phyloP scores from a whole-genome alignment of 2,329 filamentous ascomycete genomes.

The Cordyceps fumosorosea region DNA sequence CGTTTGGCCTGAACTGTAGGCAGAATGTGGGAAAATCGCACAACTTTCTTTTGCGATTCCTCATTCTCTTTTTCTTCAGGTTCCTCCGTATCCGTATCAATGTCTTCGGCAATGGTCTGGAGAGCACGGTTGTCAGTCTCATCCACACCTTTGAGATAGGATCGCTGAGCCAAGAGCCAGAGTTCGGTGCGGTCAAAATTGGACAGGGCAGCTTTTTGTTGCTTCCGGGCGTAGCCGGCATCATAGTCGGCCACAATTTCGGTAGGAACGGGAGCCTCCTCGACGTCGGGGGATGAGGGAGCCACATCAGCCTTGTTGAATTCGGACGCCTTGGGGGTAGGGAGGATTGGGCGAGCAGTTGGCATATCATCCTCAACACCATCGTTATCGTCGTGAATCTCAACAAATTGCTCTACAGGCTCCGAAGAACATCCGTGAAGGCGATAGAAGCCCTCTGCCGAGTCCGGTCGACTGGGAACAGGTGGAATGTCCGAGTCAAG shows the following conservation, averaged over 20 bases:
- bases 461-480: conserved; percentile 29
- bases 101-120: conserved; percentile 30
- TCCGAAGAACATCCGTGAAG: conserved; percentile 31
- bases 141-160: conserved; percentile 65
- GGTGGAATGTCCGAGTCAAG: conserved; percentile 32
- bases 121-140: conserved; percentile 33
- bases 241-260: conserved; percentile 68
- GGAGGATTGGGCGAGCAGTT: conserved; percentile 51
- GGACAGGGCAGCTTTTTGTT: conserved; percentile 62
- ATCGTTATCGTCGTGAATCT: conserved; percentile 44
- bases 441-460: conserved; percentile 34
- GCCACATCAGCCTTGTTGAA: conserved; percentile 26
- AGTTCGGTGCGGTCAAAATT: conserved; percentile 78
- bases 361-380: conserved; percentile 55
- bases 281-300: conserved; percentile 38
- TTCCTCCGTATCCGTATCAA: conserved; percentile 29
- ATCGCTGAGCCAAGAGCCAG: conserved; percentile 78
- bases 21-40: conserved; percentile 61
- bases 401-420: conserved; percentile 62
- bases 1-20: conserved; percentile 40
- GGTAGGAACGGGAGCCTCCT: conserved; percentile 54
- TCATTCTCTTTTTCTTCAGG: conserved; percentile 20
- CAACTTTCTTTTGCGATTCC: conserved; percentile 56
- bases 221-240: conserved; percentile 65
- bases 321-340: conserved; percentile 26